These are phyloP conservation scores for Aspergillus jensenii DNA, from an alignment of 2,329 filamentous ascomycete genomes.

Conservation along the genomic window DNA sequence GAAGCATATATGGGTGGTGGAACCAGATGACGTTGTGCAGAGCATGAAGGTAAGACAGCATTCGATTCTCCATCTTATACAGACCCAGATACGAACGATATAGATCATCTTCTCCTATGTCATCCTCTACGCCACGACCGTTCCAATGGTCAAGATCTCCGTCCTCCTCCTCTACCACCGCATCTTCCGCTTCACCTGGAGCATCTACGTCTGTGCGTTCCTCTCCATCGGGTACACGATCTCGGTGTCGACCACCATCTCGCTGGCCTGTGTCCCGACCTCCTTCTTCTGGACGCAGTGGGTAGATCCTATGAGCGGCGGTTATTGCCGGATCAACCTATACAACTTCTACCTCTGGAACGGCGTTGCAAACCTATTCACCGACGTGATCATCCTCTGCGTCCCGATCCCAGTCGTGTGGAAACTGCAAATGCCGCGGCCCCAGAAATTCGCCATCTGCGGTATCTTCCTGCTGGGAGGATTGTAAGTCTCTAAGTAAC, in stretches of 20 bases:
- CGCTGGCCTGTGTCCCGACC: constrained; percentile 11
- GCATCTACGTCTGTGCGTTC: constrained; percentile 16
- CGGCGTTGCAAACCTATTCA: constrained; percentile 17
- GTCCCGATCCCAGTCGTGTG: constrained; percentile 20
- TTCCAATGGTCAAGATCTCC: constrained; percentile 19
- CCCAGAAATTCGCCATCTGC: constrained; percentile 14
- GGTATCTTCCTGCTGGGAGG: constrained; percentile 20
- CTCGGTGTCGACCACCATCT: constrained; percentile 10
- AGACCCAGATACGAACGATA: no score
- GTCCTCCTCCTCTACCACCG: constrained; percentile 21
- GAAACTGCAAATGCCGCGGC: constrained; percentile 15
- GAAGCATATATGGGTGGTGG: no score
- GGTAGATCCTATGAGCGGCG: constrained; percentile 9
- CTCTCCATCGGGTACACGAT: constrained; percentile 15
- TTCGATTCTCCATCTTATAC: no score
- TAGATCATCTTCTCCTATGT: no score
- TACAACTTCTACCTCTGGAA: constrained; percentile 19
- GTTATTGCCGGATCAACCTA: constrained; percentile 10
- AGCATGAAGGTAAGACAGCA: no score
- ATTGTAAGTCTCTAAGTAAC: constrained; percentile 13
- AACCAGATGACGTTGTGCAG: no score
- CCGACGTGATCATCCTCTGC: constrained; percentile 18
- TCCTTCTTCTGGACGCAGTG: constrained; percentile 20
- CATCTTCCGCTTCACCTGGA: constrained; percentile 17
- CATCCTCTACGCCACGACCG: background rate